These are phyloP conservation scores for Debaryomycetaceae sp. DNA, from an alignment of 1,139 yeast genomes.

Conservation along the genomic window DNA sequence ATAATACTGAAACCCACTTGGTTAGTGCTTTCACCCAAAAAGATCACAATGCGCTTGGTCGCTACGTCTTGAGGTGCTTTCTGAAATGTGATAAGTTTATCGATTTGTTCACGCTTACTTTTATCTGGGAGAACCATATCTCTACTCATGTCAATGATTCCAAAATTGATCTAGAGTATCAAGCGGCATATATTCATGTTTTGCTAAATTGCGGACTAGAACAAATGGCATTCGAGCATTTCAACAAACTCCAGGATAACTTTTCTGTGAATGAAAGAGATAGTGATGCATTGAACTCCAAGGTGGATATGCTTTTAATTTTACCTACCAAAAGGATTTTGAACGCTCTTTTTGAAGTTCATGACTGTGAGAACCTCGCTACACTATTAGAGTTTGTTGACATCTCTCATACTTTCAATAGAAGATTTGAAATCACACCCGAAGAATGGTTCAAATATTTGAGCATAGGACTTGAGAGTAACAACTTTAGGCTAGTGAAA, in stretches of 20 bases:
- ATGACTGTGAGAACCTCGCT: constrained; percentile 19
- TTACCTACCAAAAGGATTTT: constrained; percentile 16
- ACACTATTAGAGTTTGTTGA: constrained; percentile 11
- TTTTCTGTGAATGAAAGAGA: constrained; percentile 2
- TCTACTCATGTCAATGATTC: constrained; percentile 3
- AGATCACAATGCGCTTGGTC: constrained; percentile 8
- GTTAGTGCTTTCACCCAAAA: constrained; percentile 6
- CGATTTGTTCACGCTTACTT: constrained; percentile 15
- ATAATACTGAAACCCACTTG: constrained; percentile 9
- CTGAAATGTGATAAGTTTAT: constrained; percentile 13
- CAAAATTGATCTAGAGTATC: constrained; percentile 15
- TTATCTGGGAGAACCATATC: constrained; percentile 17
- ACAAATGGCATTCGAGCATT: constrained; percentile 19
- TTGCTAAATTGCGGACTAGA: constrained; percentile 24
- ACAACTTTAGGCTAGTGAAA: constrained; percentile 27
- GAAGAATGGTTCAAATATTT: constrained; percentile 11
- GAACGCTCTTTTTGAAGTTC: constrained; percentile 8
- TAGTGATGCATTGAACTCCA: neutral
- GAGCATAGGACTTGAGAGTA: constrained; percentile 18
- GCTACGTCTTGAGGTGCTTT: constrained; percentile 9
- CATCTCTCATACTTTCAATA: constrained; percentile 2
- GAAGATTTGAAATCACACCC: constrained; percentile 5
- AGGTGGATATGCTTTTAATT: constrained; percentile 1
- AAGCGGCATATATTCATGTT: constrained; percentile 20
- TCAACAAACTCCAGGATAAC: constrained; percentile 9